Evolutionary conservation across 2,329 filamentous ascomycete species (phyloP), one percentile per base, ranked within the genome.

Genomic region (Penicillium paneum): DNA sequence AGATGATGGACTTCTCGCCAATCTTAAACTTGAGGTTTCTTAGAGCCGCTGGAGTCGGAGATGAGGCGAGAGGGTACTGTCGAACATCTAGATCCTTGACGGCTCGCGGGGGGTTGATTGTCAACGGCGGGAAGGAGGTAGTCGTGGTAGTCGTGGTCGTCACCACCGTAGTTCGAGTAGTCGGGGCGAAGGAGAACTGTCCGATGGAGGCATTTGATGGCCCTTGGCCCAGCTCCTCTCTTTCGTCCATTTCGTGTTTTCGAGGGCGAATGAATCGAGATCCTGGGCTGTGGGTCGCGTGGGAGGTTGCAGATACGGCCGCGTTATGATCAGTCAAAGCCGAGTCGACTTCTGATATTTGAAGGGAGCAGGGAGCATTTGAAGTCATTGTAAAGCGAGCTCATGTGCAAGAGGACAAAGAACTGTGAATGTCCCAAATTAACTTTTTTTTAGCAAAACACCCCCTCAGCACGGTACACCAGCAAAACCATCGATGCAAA

Each of bases 81-180:
- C 95, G 96, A 13, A 88, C 81, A 72, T 97, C 91, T 54, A 96
- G 83, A 50, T 86, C 82, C 55, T 83, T 79, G 32, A 91, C 81
- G 48, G 85, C 83, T 49, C 84, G 83, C 24, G 90, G 88, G 55
- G 89, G 83, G 61, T 85, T 86, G 62, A 96, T 84, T 52, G 90
- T 80, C 54, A 97, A 79, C n/a, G 91, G 91, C 43, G 93, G 92
- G 62, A 94, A 95, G 15, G 79, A 74, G 74, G 90, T 81, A 72
- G 86, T 90, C 1, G 92, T 95, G 0, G 91, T 96, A 0, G 91
- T 97, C 0, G 92, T 97, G 0, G 93, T 97, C 1, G 92, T 96
- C 58, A 96, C 85, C 11, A 86, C 81, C 0, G 84, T 86, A 11
- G 84, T 86, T 65, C 83, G 81, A 12, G 84, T 87, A 15, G 84